phyloP scores from a whole-genome alignment of 768 basidiomycete genomes.

The Mycena vulgaris region DNA sequence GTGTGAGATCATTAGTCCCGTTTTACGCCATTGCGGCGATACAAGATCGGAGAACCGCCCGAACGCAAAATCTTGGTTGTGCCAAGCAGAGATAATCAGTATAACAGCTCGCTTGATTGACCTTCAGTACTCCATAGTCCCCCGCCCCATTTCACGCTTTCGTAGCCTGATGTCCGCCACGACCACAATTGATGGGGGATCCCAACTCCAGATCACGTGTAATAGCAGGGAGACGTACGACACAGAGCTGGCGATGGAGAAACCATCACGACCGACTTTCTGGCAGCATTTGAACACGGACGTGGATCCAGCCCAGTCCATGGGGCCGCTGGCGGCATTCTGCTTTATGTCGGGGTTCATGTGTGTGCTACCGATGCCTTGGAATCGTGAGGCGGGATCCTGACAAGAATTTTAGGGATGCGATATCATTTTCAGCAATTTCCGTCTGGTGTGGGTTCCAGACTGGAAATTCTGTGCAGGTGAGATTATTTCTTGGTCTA shows the following conservation, averaged over 20 bases:
- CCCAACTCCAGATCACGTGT: background rate
- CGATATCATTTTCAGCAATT: conserved; percentile 82
- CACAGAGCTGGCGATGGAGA: conserved; percentile 13
- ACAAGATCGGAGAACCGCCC: too few species aligned
- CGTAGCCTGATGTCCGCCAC: conserved; percentile 10
- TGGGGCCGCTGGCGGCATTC: conserved; percentile 71
- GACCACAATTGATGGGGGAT: conserved; percentile 10
- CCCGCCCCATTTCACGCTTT: background rate
- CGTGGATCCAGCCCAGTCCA: conserved; percentile 66
- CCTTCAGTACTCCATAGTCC: too few species aligned
- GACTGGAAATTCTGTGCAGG: conserved; percentile 83
- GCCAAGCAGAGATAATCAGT: too few species aligned
- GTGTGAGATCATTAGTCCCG: too few species aligned
- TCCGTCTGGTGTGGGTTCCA: conserved; percentile 92
- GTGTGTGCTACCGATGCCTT: conserved; percentile 56
- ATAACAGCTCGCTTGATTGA: too few species aligned
- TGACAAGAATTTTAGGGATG: conserved; percentile 62
- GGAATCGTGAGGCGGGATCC: background rate
- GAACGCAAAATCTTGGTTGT: too few species aligned
- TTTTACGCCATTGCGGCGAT: too few species aligned
- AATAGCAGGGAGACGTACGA: conserved; percentile 16
- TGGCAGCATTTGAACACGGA: conserved; percentile 59
- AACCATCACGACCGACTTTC: conserved; percentile 41
- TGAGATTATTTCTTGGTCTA: conserved; percentile 45
- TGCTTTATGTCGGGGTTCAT: conserved; percentile 88